Evolutionary conservation across 345 rosid species (phyloP).

Genomic region (Populus simonii): DNA sequence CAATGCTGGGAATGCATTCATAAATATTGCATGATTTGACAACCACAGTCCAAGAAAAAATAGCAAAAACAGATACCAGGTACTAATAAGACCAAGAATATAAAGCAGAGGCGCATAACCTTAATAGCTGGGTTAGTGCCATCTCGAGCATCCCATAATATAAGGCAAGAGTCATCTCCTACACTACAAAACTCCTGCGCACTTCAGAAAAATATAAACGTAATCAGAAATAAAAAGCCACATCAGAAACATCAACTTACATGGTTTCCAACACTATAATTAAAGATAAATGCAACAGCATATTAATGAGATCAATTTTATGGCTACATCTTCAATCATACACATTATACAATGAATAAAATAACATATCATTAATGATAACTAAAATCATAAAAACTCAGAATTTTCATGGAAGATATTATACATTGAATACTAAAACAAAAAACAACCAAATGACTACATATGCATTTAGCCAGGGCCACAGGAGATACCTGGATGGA

Average conservation of each 20-base stretch:
- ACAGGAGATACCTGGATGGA: constrained; percentile 74
- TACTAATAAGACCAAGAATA: not conserved
- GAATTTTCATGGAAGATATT: not conserved
- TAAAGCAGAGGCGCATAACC: constrained; percentile 34
- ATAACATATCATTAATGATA: not conserved
- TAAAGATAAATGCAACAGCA: not conserved
- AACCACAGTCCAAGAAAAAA: not conserved
- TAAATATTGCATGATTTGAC: not conserved
- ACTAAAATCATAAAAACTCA: not conserved
- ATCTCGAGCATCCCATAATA: constrained; percentile 95
- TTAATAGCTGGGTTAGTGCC: constrained; percentile 78
- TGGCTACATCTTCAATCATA: not conserved
- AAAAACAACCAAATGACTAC: not conserved
- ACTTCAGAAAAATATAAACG: constrained; percentile 39
- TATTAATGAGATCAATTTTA: not conserved
- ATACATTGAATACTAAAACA: not conserved
- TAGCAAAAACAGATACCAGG: not conserved
- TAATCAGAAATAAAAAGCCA: constrained; percentile 24
- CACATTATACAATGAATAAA: not conserved
- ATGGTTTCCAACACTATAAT: not conserved
- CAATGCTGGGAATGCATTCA: not conserved
- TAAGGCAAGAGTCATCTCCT: constrained; percentile 99
- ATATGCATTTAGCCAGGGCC: not conserved
- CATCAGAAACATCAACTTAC: constrained; percentile 9
- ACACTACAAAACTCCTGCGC: constrained; percentile 98